These are phyloP conservation scores for Trichoderma koningii DNA, from an alignment of 2,329 filamentous ascomycete species.

Conservation along the genomic window DNA sequence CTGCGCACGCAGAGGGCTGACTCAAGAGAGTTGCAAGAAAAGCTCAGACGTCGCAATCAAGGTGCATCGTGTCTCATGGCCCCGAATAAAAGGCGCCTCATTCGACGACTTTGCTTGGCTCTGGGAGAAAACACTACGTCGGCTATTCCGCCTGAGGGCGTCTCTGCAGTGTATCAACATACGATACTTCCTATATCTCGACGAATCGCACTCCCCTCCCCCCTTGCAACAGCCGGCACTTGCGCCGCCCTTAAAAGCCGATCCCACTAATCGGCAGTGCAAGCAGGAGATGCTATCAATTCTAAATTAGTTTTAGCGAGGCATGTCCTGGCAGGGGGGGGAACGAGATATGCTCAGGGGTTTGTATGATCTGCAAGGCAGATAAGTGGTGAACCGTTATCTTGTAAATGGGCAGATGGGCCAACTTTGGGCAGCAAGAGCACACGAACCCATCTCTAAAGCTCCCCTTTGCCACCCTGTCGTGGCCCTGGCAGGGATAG, in stretches of 20 bases:
- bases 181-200: no score
- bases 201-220: no score
- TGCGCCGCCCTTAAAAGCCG: conserved; percentile 23
- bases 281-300: conserved; percentile 2
- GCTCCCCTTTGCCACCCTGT: not conserved
- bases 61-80: not conserved
- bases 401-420: not conserved
- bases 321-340: not conserved
- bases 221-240: conserved; percentile 5
- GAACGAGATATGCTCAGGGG: conserved; percentile 5
- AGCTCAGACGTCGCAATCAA: conserved; percentile 2
- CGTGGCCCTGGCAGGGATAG: not conserved
- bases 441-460: not conserved
- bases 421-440: not conserved
- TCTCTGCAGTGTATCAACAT: conserved; percentile 10
- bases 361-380: conserved; percentile 13
- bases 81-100: not conserved
- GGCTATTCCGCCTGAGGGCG: not conserved
- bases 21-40: conserved; percentile 1
- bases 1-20: conserved; percentile 9
- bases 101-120: not conserved
- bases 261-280: conserved; percentile 14
- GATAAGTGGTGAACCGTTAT: not conserved
- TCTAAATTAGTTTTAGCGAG: conserved; percentile 2
- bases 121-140: not conserved